phyloP scores from a whole-genome alignment of 1,139 yeast species.

The Kazachstania sp. region DNA sequence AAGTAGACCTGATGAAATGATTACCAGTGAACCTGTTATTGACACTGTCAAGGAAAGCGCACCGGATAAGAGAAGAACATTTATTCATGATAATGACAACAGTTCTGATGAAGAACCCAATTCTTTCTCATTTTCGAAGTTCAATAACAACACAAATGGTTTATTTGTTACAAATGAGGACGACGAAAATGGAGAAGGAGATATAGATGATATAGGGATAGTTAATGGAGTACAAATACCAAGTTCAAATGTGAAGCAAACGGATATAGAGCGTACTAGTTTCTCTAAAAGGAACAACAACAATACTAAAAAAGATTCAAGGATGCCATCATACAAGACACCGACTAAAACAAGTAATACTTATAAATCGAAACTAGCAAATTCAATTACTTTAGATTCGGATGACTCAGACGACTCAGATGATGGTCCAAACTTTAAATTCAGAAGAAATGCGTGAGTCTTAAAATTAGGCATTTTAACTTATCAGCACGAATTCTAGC shows the following conservation, averaged over 20 bases:
- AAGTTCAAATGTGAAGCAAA: no score
- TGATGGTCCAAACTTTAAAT: constrained; percentile 34
- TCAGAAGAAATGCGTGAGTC: constrained; percentile 21
- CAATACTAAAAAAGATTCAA: neutral
- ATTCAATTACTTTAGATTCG: constrained; percentile 10
- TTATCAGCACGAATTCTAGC: no score
- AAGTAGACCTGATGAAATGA: neutral
- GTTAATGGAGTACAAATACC: neutral
- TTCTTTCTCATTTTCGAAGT: constrained; percentile 9
- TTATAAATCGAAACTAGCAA: neutral
- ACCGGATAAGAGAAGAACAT: no score
- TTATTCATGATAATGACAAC: constrained; percentile 5
- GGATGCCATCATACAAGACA: no score
- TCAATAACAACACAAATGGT: constrained; percentile 5
- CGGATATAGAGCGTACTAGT: neutral
- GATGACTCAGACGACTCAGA: constrained; percentile 15
- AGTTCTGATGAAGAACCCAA: neutral
- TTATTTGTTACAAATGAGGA: constrained; percentile 25
- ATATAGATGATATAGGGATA: neutral
- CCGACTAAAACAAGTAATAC: neutral
- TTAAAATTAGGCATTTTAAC: no score
- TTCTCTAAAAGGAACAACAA: neutral
- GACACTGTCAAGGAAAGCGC: neutral
- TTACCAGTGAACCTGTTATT: neutral
- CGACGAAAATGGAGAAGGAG: constrained; percentile 16